Evolutionary conservation across 2,329 filamentous ascomycete species (phyloP).

Genomic region (Sporothrix schenckii): DNA sequence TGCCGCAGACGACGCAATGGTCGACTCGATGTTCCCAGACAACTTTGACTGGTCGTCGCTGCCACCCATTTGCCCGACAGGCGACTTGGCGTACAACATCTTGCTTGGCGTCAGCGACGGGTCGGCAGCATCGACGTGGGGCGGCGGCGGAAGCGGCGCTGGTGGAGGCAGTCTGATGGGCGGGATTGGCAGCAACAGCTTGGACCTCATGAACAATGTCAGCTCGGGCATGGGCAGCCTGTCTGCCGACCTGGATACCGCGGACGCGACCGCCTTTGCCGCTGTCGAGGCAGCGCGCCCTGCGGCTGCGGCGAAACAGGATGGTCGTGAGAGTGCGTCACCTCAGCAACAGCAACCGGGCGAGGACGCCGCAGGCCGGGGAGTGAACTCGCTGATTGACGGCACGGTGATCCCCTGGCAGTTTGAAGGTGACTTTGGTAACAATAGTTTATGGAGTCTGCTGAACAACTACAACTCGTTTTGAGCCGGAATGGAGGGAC

Average conservation of each 20-base stretch:
- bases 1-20: neutral
- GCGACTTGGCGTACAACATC: slow-evolving; percentile 61
- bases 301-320: neutral
- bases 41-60: slow-evolving; percentile 56
- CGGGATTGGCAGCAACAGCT: slow-evolving; percentile 9
- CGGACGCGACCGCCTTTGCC: neutral
- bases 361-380: neutral
- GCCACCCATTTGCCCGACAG: slow-evolving; percentile 59
- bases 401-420: slow-evolving; percentile 46
- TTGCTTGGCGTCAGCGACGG: slow-evolving; percentile 48
- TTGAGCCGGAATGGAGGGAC: neutral
- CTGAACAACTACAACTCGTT: slow-evolving; percentile 53
- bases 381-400: slow-evolving; percentile 22
- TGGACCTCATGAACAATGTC: slow-evolving; percentile 10
- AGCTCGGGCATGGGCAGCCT: slow-evolving; percentile 1
- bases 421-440: slow-evolving; percentile 59
- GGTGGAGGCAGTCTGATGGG: slow-evolving; percentile 3
- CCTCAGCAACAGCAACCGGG: neutral
- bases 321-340: neutral
- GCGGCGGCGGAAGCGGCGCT: slow-evolving; percentile 26
- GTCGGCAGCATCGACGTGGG: slow-evolving; percentile 34
- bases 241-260: slow-evolving; percentile 11
- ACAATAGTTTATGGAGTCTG: slow-evolving; percentile 60
- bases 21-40: slow-evolving; percentile 47
- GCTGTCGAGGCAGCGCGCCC: neutral